These are phyloP conservation scores for Micractinium sp. DNA, from an alignment of 139 green algal genomes.

Conservation along the genomic window DNA sequence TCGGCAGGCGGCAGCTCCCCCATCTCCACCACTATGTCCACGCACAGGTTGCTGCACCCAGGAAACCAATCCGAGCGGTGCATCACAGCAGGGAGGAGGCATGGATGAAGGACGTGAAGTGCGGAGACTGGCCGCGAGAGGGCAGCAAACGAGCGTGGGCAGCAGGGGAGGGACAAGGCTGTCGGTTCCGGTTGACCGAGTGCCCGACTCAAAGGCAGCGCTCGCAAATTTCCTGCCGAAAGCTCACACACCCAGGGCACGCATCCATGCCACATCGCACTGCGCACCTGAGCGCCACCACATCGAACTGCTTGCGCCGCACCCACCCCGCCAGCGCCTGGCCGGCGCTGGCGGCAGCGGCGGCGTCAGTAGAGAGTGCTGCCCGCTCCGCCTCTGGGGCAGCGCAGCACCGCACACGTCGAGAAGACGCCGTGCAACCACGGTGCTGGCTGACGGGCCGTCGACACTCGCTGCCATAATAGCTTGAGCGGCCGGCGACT, in stretches of 20 bases:
- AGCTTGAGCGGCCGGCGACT: background rate
- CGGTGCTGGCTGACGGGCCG: too few relatives aligned
- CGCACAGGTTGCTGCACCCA: slow-evolving; percentile 78
- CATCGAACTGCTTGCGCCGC: slow-evolving; percentile 55
- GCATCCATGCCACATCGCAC: background rate
- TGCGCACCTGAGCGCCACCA: slow-evolving; percentile 63
- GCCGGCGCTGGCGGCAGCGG: background rate
- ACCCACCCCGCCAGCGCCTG: background rate
- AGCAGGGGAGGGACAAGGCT: too few relatives aligned
- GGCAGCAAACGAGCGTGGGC: background rate
- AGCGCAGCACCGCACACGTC: background rate
- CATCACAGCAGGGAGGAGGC: background rate
- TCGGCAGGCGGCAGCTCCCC: slow-evolving; percentile 60
- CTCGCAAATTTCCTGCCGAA: too few relatives aligned
- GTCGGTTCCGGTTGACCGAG: too few relatives aligned
- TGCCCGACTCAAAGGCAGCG: too few relatives aligned
- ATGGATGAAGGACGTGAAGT: background rate
- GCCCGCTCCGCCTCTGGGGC: slow-evolving; percentile 1
- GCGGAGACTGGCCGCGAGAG: background rate
- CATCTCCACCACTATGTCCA: slow-evolving; percentile 81
- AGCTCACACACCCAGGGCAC: background rate
- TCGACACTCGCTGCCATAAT: too few relatives aligned
- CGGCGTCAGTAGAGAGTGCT: background rate
- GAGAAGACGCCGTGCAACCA: too few relatives aligned
- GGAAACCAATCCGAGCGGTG: background rate